Evolutionary conservation across 2,329 filamentous ascomycete genomes (phyloP).

Genomic region (Parascedosporium putredinis): DNA sequence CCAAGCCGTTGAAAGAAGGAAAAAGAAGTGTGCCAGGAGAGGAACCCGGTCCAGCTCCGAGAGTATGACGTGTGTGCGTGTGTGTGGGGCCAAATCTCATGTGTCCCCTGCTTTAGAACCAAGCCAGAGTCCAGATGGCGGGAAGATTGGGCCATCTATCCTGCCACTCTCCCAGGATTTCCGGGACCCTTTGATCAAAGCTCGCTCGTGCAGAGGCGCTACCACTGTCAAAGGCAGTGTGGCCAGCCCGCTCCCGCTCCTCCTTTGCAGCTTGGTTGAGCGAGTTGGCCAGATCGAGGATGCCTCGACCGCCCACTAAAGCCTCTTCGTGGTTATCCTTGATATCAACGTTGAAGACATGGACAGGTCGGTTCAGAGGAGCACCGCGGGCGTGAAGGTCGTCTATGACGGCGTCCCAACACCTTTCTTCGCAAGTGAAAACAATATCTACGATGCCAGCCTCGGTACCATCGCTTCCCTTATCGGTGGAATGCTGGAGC

Average conservation of each 20-base stretch:
- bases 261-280: conserved; percentile 72
- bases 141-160: conserved; percentile 88
- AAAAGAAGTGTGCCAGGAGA: too few species aligned
- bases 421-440: conserved; percentile 94
- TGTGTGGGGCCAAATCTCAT: too few species aligned
- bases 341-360: conserved; percentile 98
- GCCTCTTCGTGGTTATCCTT: conserved; percentile 98
- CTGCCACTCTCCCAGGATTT: conserved; percentile 87
- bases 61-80: too few species aligned
- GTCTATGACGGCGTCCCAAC: conserved; percentile 95
- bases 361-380: conserved; percentile 82
- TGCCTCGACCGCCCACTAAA: conserved; percentile 77
- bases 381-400: conserved; percentile 79
- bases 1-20: too few species aligned
- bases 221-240: conserved; percentile 58
- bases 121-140: conserved; percentile 87
- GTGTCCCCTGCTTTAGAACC: conserved; percentile 53
- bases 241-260: conserved; percentile 59
- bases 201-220: conserved; percentile 55
- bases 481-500: conserved; percentile 63
- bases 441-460: conserved; percentile 86
- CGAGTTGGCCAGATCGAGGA: conserved; percentile 78
- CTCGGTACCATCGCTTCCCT: conserved; percentile 72
- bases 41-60: too few species aligned
- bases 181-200: conserved; percentile 89